A percentile compares a stretch with the other conserved stretches of the same genome.
Evolutionary conservation across 1,284 basidiomycete species (phyloP).

Genomic region (Sphagnurus paluster): DNA sequence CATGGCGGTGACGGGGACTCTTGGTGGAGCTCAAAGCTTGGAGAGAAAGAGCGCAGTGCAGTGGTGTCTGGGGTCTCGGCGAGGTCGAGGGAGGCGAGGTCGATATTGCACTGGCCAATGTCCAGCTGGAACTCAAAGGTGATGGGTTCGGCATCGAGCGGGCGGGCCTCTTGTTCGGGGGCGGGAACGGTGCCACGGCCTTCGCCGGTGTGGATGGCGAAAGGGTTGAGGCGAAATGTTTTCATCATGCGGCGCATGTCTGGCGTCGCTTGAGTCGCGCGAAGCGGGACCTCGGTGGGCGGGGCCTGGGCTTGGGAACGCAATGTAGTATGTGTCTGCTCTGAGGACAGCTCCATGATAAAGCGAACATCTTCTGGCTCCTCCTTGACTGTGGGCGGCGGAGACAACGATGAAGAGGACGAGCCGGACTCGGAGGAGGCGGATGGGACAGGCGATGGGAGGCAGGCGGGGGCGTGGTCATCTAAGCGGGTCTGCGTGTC

Average conservation of each 20-base stretch:
- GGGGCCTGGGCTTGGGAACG: constrained; percentile 41
- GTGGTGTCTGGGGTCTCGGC: background rate
- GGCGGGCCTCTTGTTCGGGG: constrained; percentile 47
- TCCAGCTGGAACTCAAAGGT: constrained; percentile 65
- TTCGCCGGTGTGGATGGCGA: constrained; percentile 61
- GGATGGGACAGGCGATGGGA: background rate
- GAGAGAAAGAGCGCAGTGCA: constrained; percentile 30
- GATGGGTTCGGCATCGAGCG: constrained; percentile 56
- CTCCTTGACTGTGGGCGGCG: constrained; percentile 31
- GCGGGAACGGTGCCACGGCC: constrained; percentile 33
- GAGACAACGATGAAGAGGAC: constrained; percentile 11
- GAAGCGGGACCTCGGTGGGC: constrained; percentile 68
- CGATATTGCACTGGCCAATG: constrained; percentile 27
- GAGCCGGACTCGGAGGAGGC: constrained; percentile 7
- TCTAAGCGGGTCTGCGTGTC: too few relatives aligned
- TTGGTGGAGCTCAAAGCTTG: constrained; percentile 30
- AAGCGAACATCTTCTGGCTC: constrained; percentile 37
- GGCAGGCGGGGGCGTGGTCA: too few relatives aligned
- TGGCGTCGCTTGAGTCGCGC: constrained; percentile 66
- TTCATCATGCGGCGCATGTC: constrained; percentile 74
- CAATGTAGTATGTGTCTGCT: constrained; percentile 16
- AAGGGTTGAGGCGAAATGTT: constrained; percentile 73
- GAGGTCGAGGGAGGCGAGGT: constrained; percentile 12
- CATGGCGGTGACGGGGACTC: background rate
- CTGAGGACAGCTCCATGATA: constrained; percentile 38